phyloP scores from a whole-genome alignment of 495 filamentous ascomycete species.

The Tuber microsphaerosporum region DNA sequence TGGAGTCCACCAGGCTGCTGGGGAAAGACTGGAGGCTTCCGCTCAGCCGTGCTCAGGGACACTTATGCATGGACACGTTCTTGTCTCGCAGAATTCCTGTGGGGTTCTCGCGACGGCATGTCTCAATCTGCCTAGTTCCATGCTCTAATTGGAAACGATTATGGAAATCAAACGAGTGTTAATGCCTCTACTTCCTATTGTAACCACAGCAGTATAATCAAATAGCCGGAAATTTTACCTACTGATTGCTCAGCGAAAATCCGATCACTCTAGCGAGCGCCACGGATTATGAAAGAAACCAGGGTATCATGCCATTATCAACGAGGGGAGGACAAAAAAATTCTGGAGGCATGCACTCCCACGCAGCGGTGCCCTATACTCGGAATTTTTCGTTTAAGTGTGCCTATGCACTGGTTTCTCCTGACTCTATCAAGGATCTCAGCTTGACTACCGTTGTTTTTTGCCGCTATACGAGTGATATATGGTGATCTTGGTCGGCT shows the following conservation, averaged over 20 bases:
- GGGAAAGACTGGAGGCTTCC: not conserved
- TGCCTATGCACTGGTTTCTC: not conserved
- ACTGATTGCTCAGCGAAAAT: not conserved
- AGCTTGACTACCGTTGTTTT: not conserved
- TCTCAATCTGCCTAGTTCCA: not conserved
- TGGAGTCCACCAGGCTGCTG: not conserved
- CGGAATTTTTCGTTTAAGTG: not conserved
- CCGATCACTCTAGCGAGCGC: not conserved
- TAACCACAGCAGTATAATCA: not conserved
- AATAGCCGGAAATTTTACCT: not conserved
- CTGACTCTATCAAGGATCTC: not conserved
- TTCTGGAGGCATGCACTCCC: not conserved
- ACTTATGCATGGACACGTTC: conserved; percentile 3
- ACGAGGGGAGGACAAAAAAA: not conserved
- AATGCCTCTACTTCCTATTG: not conserved
- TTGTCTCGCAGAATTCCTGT: not conserved
- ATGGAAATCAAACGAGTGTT: not conserved
- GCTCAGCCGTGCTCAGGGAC: not conserved
- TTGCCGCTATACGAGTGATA: not conserved
- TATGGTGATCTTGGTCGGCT: not conserved
- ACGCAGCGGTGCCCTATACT: not conserved
- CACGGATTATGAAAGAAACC: not conserved
- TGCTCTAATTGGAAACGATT: not conserved
- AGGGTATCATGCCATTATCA: not conserved
- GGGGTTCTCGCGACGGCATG: not conserved